Evolutionary conservation across 2,329 filamentous ascomycete genomes (phyloP), one percentile per base, ranked within the genome.

Genomic region (Colletotrichum lupini): DNA sequence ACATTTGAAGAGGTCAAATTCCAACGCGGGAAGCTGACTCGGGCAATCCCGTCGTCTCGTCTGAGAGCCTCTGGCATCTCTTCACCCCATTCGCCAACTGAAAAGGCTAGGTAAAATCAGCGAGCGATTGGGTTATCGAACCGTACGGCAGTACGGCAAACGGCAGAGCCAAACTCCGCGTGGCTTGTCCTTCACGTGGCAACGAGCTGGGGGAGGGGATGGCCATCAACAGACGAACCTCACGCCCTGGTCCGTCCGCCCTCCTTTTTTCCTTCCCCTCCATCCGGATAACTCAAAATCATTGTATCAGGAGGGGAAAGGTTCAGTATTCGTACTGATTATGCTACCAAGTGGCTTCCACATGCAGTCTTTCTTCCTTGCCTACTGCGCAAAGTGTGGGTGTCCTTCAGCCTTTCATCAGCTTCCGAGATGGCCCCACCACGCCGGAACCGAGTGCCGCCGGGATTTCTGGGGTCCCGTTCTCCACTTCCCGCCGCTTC

Each of bases 221-320:
- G 12, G 67, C 19, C 42, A 49, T 49, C 19, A 73, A 70, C 46
- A 61, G 70, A 73, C 35, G 70, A 73, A 73, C 70, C 60, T 65
- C 67, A 61, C 32, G 35, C 67, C 70, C 61, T 70, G 67, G 56
- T 46, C 67, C 46, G 55, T 65, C 55, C 70, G 42, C 60, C 67
- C 55, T 30, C 42, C 42, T 49, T 49, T 9, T 49, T 2, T 22
- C 42, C 42, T 49, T 14, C 42, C 42, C 19, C 42, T 22, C 58
- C 55, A 53, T 35, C 28, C 52, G 19, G 5, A 26, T 19, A 19
- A 26, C 14, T 7, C 26, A n/a, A 49, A 32, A 32, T 19, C 30
- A 4, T 28, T 28, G 24, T n/a, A 19, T 49, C 42, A 11, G 42
- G 42, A 26, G 26, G 3, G 24, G 12, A 19, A 19, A 22, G 28